Evolutionary conservation across 805 yeast genomes (phyloP), one percentile per base, ranked within the genome.

Genomic region (Schwanniomyces polymorphus): DNA sequence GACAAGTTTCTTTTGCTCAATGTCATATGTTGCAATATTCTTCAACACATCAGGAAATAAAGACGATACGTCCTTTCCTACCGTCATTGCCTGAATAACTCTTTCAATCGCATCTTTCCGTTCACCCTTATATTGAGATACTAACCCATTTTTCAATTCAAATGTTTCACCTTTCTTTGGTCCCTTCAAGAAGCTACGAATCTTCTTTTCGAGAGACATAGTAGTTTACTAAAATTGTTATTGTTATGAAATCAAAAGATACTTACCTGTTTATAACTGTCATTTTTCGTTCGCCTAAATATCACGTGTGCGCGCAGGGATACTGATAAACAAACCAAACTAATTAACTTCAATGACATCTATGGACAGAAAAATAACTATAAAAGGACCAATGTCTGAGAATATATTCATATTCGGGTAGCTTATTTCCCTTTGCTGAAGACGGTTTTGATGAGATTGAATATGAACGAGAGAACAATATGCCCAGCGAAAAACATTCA

Each of bases 41-140:
- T 94, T 95, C 65, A 94, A 75, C 25, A 94, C 95, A 66, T 94
- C 98, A 1, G 99, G 99, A 58, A 94, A 94, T 46, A 94, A 74
- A 1, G 95, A 82, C 16, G 96, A 88, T 21, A 94, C 98, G 65
- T 94, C 99, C 63, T 94, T 94, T 9, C 98, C 98, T 27, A 91
- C 81, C 0, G 99, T 94, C 99, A 94, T 94, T 49, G 97, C 98
- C 48, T 94, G 95, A 61, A 94, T 94, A 17, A 95, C 97, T 49
- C 97, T 80, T 69, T 92, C 96, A 56, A 94, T 94, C 14, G 99
- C 96, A 65, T 94, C 99, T 64, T 94, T 94, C 49, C 97, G 79
- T 61, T 95, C 98, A 54, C 82, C 85, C 23, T 97, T 96, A 68
- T 89, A 94, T 69, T 90, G 97, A 7, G 97, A 90, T 5, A 91